Evolutionary conservation across 176 grass and related monocot species (phyloP), one percentile per base, ranked within the genome.

Genomic region (Zea luxurians): DNA sequence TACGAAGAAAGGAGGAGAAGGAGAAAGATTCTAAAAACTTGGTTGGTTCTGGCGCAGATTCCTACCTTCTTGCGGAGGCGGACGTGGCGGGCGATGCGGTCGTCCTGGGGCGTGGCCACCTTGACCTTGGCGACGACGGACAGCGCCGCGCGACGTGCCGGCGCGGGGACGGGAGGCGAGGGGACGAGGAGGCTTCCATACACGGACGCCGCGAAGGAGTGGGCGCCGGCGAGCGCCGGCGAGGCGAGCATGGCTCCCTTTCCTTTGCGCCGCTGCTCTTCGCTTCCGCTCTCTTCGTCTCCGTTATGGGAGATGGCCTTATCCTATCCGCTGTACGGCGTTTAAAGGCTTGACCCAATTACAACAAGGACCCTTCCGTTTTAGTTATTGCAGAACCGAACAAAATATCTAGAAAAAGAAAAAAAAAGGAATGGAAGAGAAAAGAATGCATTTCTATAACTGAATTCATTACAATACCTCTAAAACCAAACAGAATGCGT

Each of bases 61-160:
- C 7, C 21, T 54, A 90, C 94, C 91, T 97, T 97, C 91, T 92
- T 97, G 49, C 91, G 94, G 83, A 94, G 64, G 77, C 91, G 83
- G 59, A 78, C 85, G 52, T 97, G 94, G 79, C 94, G 95, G 8
- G 80, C 74, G 66, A 80, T 84, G 80, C 84, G 91, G 79, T 94
- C 84, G 60, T 78, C 91, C 73, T 90, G 87, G 64, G 89, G 73
- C 72, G 87, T 94, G 70, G 70, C 64, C 65, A 84, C 91, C 82
- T 92, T 88, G 34, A 76, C 91, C 80, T 90, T 88, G 9, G 78
- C 89, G 69, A 73, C 85, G 62, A 90, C 70, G 48, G 83, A 82
- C 9, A 84, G 83, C 45, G 77, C 4, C 2, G 54, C n/a, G 80
- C 73, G 62, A 66, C 74, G 75, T 3, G 66, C 52, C 20, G 71